phyloP scores from a whole-genome alignment of 257 asterid species.

The Anisodus acutangulus region DNA sequence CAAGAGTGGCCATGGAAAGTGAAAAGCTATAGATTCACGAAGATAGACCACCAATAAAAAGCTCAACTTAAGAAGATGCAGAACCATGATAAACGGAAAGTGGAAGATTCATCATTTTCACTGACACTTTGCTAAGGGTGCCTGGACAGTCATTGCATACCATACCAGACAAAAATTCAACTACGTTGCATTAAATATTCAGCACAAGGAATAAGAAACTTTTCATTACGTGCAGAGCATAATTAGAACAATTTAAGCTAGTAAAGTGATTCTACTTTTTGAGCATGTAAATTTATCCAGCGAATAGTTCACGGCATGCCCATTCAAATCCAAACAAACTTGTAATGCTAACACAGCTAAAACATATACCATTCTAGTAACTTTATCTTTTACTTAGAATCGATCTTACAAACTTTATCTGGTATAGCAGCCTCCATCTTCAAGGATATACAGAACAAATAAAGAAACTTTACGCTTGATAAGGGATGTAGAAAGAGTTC shows the following conservation, averaged over 20 bases:
- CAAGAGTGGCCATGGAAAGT: not conserved
- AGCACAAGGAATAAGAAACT: conserved; percentile 9
- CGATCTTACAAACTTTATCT: not conserved
- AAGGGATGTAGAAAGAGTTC: conserved; percentile 1
- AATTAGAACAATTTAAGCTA: not conserved
- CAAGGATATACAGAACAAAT: not conserved
- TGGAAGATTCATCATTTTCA: conserved; percentile 24
- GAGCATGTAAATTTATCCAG: not conserved
- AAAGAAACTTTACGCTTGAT: not conserved
- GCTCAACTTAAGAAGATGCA: not conserved
- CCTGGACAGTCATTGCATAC: conserved; percentile 3
- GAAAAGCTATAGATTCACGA: conserved; percentile 20
- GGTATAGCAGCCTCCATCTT: not conserved
- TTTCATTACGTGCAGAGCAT: not conserved
- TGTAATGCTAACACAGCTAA: conserved; percentile 9
- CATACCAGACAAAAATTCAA: conserved; percentile 20
- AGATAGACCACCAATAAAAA: conserved; percentile 9
- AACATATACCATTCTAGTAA: not conserved
- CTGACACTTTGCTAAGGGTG: not conserved
- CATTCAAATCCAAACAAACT: conserved; percentile 3
- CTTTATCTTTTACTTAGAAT: not conserved
- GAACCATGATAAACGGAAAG: not conserved
- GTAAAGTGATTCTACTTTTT: conserved; percentile 12
- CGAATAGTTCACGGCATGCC: not conserved
- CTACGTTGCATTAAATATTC: not conserved